Percentiles rank a stretch among this genome's conserved stretches.
Evolutionary conservation across 2,329 filamentous ascomycete species (phyloP).

Genomic region (Aspergillus sp.): DNA sequence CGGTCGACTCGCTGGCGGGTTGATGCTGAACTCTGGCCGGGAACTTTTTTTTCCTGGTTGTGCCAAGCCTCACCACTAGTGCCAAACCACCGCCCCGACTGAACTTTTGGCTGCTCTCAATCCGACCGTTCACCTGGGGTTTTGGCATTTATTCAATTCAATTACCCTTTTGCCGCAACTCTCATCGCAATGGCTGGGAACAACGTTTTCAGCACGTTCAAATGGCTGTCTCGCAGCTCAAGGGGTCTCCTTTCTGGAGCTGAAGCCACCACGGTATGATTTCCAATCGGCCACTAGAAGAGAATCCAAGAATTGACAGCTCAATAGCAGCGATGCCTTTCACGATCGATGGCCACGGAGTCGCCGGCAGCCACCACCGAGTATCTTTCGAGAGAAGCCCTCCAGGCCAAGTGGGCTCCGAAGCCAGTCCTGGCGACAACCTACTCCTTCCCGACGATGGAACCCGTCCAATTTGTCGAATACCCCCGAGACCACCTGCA

Average conservation of each 20-base stretch:
- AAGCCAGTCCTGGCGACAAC: conserved; percentile 77
- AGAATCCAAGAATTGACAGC: neutral
- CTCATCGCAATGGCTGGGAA: conserved; percentile 36
- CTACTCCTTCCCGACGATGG: conserved; percentile 85
- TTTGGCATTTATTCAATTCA: neutral
- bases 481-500: conserved; percentile 82
- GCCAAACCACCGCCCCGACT: conserved; percentile 30
- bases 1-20: conserved; percentile 18
- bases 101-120: conserved; percentile 33
- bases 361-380: conserved; percentile 29
- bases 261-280: conserved; percentile 38
- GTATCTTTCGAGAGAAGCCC: conserved; percentile 26
- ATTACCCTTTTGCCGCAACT: neutral
- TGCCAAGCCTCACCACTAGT: conserved; percentile 35
- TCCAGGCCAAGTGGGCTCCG: conserved; percentile 39
- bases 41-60: conserved; percentile 39
- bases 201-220: conserved; percentile 36
- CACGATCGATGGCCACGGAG: conserved; percentile 53
- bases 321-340: conserved; percentile 43
- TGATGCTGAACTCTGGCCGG: conserved; percentile 24
- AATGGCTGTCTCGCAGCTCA: conserved; percentile 39
- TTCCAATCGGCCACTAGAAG: neutral
- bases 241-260: conserved; percentile 34
- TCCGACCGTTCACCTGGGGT: conserved; percentile 2
- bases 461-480: conserved; percentile 73